Base-by-base conservation (phyloP, 2,329 filamentous ascomycete genomes). In the Mariannaea elegans region DNA sequence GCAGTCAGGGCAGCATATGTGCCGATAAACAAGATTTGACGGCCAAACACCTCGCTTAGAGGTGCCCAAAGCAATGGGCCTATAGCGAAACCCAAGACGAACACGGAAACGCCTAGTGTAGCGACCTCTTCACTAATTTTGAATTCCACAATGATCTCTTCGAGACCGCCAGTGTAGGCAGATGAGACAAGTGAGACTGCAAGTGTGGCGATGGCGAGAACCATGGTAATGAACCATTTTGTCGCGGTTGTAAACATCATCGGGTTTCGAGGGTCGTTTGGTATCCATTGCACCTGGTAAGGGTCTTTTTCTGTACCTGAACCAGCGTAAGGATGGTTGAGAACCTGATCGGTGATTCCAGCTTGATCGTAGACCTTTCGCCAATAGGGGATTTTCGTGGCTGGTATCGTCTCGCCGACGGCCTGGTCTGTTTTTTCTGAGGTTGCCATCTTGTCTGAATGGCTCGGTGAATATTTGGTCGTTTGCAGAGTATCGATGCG, bases 201-300 rank as follows among this genome's bases (percentile, higher is more conserved):
- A 8, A 55, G 42, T n/a, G 51, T 55, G 34, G 51, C 51, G 12
- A 55, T 39, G 42, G 51, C 51, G 23, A 55, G 51, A 13, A 55
- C 27, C 21, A 41, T 21, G 13, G 51, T 55, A 42, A 55, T 55
- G 51, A 47, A 55, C 51, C 51, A 55, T 31, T 29, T 55, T 3
- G 32, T 47, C 12, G 3, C 7, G 7, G 23, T 55, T 31, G 21
- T 55, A n/a, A 55, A 55, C n/a, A 36, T 18, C 51, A 55, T 47
- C 18, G 51, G 51, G 51, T 55, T 55, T 39, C 51, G 51, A 23
- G 51, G 51, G 51, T 55, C 51, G 51, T 55, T 29, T 41, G 51
- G 51, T 12, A 55, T 55, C 51, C 51, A 55, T 55, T 47, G 42
- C 23, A 55, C 51, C 12, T 47, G 12, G 23, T 55, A 55, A 1